A percentile compares a stretch with the other conserved stretches of the same genome.
phyloP scores from a whole-genome alignment of 768 basidiomycete species.

The Agaricus sinodeliciosus region DNA sequence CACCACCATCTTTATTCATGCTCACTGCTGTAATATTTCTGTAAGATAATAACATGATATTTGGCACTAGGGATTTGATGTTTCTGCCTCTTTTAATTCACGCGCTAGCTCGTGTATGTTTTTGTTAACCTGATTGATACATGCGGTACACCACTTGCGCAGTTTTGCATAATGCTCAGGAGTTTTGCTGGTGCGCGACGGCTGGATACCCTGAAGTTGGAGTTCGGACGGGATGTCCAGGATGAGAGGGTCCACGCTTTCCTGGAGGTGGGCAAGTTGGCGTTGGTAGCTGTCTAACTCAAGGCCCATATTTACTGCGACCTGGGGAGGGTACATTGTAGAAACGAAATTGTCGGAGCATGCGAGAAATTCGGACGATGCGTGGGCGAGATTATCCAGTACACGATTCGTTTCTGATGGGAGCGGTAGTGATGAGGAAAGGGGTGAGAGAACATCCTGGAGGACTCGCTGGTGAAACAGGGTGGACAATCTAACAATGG shows the following conservation, averaged over 20 bases:
- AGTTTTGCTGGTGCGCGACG: conserved; percentile 16
- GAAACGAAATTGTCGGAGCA: conserved; percentile 63
- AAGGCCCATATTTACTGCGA: conserved; percentile 30
- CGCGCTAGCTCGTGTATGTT: conserved; percentile 22
- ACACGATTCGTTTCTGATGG: conserved; percentile 17
- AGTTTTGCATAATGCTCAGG: conserved; percentile 24
- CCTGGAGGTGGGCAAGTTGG: conserved; percentile 31
- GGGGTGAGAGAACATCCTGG: conserved; percentile 38
- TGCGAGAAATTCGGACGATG: conserved; percentile 45
- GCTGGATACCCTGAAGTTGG: conserved; percentile 19
- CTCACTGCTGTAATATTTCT: neutral
- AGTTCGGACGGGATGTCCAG: conserved; percentile 19
- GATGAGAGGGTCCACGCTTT: conserved; percentile 18
- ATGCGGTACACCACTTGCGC: conserved; percentile 57
- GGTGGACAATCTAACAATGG: conserved; percentile 50
- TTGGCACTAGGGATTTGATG: neutral
- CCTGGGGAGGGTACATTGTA: conserved; percentile 61
- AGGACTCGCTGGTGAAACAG: conserved; percentile 59
- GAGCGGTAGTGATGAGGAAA: conserved; percentile 13
- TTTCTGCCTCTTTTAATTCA: conserved; percentile 2
- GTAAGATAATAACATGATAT: neutral
- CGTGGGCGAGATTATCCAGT: conserved; percentile 45
- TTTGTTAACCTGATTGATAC: conserved; percentile 56
- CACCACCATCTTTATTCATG: neutral
- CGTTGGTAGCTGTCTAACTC: conserved; percentile 32